Evolutionary conservation across 2,329 filamentous ascomycete genomes (phyloP).

Genomic region (Aureobasidium lini): DNA sequence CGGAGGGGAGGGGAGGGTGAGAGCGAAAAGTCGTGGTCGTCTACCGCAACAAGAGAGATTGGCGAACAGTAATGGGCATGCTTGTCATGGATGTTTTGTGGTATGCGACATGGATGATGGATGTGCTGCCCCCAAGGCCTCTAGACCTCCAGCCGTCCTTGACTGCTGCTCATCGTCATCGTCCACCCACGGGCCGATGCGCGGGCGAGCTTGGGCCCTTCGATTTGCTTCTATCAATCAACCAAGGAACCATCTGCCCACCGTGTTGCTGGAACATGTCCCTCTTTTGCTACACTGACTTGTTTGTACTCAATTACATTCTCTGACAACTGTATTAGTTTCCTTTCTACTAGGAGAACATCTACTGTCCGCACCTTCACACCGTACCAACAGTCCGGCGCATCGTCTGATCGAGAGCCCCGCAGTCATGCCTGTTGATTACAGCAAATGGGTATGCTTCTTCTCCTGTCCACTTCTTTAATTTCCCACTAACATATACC

Average conservation of each 20-base stretch:
- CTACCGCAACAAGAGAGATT: background rate
- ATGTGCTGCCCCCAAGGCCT: background rate
- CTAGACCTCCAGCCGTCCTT: background rate
- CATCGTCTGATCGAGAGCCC: background rate
- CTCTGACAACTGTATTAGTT: background rate
- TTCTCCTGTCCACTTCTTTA: background rate
- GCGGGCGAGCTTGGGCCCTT: background rate
- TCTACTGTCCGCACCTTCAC: background rate
- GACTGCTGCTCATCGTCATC: background rate
- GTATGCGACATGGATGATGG: background rate
- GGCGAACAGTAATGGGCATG: background rate
- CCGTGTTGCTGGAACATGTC: no score
- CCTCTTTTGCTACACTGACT: no score
- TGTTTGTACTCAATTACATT: background rate
- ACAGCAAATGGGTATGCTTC: constrained; percentile 60
- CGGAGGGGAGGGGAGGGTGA: background rate
- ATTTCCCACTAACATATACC: constrained; percentile 1
- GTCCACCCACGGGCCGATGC: background rate
- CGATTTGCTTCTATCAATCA: background rate
- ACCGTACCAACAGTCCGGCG: background rate
- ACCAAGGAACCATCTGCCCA: background rate
- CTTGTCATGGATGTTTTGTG: background rate
- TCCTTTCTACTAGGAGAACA: background rate
- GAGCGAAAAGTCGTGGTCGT: background rate
- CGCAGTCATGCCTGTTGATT: constrained; percentile 52